These are phyloP conservation scores for Pulveroboletus sp. DNA, from an alignment of 768 basidiomycete genomes.

Conservation along the genomic window DNA sequence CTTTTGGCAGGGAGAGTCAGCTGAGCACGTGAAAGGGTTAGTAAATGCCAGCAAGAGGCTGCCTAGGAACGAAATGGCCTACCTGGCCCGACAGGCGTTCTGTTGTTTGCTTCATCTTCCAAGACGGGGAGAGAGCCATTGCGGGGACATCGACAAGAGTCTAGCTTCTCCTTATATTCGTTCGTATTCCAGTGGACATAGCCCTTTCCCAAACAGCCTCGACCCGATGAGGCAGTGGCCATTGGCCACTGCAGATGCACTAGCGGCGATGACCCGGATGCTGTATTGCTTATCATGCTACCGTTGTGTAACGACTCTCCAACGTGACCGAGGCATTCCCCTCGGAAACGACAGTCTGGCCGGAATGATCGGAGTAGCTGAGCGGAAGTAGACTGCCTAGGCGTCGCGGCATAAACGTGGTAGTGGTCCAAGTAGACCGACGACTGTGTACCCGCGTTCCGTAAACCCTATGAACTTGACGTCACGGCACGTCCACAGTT, in stretches of 20 bases:
- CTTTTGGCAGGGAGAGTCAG: background rate
- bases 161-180: background rate
- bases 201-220: background rate
- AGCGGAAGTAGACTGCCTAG: too few species aligned
- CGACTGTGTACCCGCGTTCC: background rate
- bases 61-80: conserved; percentile 5
- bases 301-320: background rate
- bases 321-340: too few species aligned
- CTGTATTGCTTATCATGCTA: background rate
- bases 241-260: too few species aligned
- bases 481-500: background rate
- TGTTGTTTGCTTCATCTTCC: background rate
- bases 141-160: background rate
- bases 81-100: background rate
- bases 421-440: too few species aligned
- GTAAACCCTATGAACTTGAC: background rate
- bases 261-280: too few species aligned
- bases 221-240: too few species aligned
- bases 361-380: too few species aligned
- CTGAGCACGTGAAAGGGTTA: background rate
- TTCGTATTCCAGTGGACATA: conserved; percentile 3
- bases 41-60: background rate
- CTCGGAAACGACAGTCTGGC: too few species aligned
- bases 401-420: too few species aligned
- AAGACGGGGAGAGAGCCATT: background rate